Conservation (phyloP, 2,329 filamentous ascomycete genomes). For the Penicillium sp. region DNA sequence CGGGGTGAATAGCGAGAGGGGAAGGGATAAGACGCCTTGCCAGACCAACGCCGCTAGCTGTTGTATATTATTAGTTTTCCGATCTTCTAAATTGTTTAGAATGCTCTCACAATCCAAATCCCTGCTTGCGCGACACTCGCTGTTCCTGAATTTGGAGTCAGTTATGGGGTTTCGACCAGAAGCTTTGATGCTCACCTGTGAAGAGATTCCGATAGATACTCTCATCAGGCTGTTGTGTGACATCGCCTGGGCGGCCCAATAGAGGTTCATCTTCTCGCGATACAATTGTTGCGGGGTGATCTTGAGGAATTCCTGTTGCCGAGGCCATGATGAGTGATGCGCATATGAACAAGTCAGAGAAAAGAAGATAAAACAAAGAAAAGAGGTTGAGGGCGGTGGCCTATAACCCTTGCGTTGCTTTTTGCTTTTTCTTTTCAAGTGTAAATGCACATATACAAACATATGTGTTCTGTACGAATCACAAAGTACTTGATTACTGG, state of each 20-base stretch:
- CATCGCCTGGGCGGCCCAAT: constrained; percentile 70
- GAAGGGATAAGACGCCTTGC: constrained; percentile 68
- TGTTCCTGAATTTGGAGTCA: constrained; percentile 59
- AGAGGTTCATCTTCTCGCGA: constrained; percentile 66
- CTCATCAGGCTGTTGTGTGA: constrained; percentile 64
- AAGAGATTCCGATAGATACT: constrained; percentile 69
- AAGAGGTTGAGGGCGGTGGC: not conserved
- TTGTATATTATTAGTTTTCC: not conserved
- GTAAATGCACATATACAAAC: too few relatives aligned
- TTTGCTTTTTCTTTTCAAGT: not conserved
- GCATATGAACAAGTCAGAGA: not conserved
- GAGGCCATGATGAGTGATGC: constrained; percentile 60
- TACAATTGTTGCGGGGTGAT: constrained; percentile 41
- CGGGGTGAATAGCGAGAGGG: constrained; percentile 79
- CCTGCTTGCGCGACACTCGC: constrained; percentile 78
- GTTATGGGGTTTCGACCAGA: constrained; percentile 1
- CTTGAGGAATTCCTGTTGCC: constrained; percentile 64
- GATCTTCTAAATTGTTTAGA: not conserved
- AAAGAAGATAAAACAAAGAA: not conserved
- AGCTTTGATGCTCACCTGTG: constrained; percentile 58
- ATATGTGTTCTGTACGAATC: not conserved
- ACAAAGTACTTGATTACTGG: not conserved
- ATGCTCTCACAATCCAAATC: constrained; percentile 60
- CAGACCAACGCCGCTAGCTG: constrained; percentile 73
- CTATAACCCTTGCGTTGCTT: not conserved